Percentiles rank a stretch among this genome's conserved stretches.
phyloP scores from a whole-genome alignment of 208 protist species.

The Trypanosoma congolense region DNA sequence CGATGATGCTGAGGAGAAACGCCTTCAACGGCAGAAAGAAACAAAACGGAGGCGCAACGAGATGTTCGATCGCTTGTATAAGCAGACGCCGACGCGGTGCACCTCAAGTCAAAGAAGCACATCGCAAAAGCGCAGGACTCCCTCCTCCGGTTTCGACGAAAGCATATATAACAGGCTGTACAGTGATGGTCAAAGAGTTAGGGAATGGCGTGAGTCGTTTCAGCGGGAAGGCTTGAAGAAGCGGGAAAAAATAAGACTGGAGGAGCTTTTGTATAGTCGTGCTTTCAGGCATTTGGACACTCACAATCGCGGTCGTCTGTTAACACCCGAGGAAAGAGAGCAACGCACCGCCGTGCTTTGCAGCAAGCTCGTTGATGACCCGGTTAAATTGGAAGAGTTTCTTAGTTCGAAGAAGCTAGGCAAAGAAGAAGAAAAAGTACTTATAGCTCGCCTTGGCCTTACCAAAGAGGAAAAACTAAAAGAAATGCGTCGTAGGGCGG shows the following conservation, averaged over 20 bases:
- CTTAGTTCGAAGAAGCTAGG: constrained; percentile 28
- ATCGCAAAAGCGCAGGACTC: neutral
- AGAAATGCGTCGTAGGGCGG: constrained; percentile 27
- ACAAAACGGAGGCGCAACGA: constrained; percentile 1
- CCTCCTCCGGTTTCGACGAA: constrained; percentile 1
- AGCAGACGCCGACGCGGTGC: constrained; percentile 6
- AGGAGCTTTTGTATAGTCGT: constrained; percentile 50
- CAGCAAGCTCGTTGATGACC: constrained; percentile 7
- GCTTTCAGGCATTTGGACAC: constrained; percentile 41
- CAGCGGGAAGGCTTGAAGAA: constrained; percentile 18
- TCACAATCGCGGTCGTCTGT: constrained; percentile 19
- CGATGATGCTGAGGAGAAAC: constrained; percentile 35
- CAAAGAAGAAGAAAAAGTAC: constrained; percentile 25
- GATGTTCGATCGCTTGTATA: constrained; percentile 70
- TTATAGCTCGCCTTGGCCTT: constrained; percentile 33
- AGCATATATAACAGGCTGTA: constrained; percentile 31
- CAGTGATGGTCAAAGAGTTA: constrained; percentile 21
- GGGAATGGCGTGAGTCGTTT: constrained; percentile 17
- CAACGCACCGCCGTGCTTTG: constrained; percentile 28
- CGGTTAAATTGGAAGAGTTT: constrained; percentile 23
- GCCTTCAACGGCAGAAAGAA: constrained; percentile 19
- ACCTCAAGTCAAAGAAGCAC: neutral
- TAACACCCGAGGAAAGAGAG: constrained; percentile 34
- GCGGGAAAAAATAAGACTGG: constrained; percentile 34
- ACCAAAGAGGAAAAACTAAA: constrained; percentile 38